Evolutionary conservation across 768 basidiomycete species (phyloP).

Genomic region (Leccinellum albellum): DNA sequence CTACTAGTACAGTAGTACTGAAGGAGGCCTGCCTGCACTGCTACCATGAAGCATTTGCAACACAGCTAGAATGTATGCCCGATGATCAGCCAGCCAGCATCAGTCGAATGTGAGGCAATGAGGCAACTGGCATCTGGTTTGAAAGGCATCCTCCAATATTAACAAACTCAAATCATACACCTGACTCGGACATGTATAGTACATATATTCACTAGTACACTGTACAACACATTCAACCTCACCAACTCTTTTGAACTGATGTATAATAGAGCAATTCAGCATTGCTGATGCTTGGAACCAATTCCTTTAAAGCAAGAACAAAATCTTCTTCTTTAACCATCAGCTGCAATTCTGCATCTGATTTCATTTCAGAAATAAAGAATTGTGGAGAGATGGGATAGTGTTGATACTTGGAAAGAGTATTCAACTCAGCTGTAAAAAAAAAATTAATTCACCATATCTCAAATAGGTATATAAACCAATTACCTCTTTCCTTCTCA

Average conservation of each 20-base stretch:
- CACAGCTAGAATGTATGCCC: too few relatives aligned
- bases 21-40: too few relatives aligned
- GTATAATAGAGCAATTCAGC: constrained; percentile 85
- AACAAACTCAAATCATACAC: background rate
- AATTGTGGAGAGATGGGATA: constrained; percentile 85
- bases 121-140: too few relatives aligned
- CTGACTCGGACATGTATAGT: too few relatives aligned
- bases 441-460: background rate
- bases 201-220: background rate
- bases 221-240: background rate
- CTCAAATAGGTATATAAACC: background rate
- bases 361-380: constrained; percentile 81
- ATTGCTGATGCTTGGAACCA: constrained; percentile 80
- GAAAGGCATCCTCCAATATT: too few relatives aligned
- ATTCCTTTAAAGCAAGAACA: constrained; percentile 58
- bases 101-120: too few relatives aligned
- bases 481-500: constrained; percentile 67
- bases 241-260: constrained; percentile 39
- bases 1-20: too few relatives aligned
- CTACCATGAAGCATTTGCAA: too few relatives aligned
- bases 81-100: too few relatives aligned
- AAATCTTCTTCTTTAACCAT: constrained; percentile 79
- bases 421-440: constrained; percentile 40
- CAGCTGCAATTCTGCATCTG: constrained; percentile 63
- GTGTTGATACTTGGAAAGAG: constrained; percentile 34